These are phyloP conservation scores for Aquanectria penicillioides DNA, from an alignment of 2,329 filamentous ascomycete species.

Conservation along the genomic window DNA sequence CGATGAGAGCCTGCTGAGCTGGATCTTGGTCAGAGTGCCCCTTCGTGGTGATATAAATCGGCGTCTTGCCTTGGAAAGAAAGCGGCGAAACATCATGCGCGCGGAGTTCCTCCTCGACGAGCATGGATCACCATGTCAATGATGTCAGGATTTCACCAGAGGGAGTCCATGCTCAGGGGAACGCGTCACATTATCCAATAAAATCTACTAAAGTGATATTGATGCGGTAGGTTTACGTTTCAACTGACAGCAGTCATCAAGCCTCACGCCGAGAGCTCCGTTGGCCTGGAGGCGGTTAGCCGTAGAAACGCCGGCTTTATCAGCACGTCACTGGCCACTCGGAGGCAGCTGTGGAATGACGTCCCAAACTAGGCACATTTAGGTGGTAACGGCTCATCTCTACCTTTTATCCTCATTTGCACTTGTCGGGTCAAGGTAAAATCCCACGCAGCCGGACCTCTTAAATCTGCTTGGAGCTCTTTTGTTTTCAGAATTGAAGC, in stretches of 20 bases:
- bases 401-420: conserved; percentile 11
- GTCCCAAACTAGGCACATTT: conserved; percentile 33
- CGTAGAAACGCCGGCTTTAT: conserved; percentile 36
- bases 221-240: background rate
- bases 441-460: background rate
- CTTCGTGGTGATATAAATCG: no score
- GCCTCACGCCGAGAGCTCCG: background rate
- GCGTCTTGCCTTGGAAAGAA: no score
- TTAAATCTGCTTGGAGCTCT: background rate
- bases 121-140: no score
- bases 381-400: conserved; percentile 2
- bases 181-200: background rate
- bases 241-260: background rate
- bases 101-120: no score
- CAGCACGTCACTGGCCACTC: conserved; percentile 20
- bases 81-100: no score
- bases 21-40: no score
- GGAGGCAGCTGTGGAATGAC: conserved; percentile 42
- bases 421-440: background rate
- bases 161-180: no score
- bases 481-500: background rate
- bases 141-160: no score
- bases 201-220: background rate
- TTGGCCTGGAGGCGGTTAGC: conserved; percentile 32
- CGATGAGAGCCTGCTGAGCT: no score